Base-by-base conservation (phyloP, 148 eudicot genomes). In the Arctostaphylos glauca region DNA sequence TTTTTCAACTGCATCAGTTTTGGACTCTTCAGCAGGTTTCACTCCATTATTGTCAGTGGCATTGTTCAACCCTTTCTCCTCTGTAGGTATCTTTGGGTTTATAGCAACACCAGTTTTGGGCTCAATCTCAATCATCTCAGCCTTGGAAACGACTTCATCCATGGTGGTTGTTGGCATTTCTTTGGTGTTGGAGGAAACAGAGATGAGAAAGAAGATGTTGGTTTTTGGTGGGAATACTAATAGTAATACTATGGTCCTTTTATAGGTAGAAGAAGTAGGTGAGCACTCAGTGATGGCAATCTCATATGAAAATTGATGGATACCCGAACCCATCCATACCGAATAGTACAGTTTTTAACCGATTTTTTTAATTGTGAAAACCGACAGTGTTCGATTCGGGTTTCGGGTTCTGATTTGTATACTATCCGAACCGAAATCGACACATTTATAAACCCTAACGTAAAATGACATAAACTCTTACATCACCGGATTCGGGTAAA, bases 131-230 rank as follows among this genome's bases (percentile, higher is more conserved):
- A 86, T 31, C 84, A 75, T 77, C 50, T 84, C 74, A 15, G 82
- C 71, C 81, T 84, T 88, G 54, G 87, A 75, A 55, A 77, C 66
- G 83, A 87, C 82, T 67, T 89, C 83, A 23, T 85, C 86, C 21
- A 79, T 75, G 25, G 82, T 81, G 80, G 71, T 23, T 13, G 83
- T 74, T 16, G 88, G 68, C 91, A 89, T 89, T 89, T 64, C 25
- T 85, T 80, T 31, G 56, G 21, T 3, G 23, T 5, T 67, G 72
- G 72, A 59, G 41, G 67, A 21, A 9, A 67, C 6, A 76, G 47
- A 14, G 15, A 47, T 77, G 70, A 47, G 84, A 67, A 7, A 50
- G 52, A 52, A 6, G 68, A 25, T 78, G 77, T 9, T 68, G 38
- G 58, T 66, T 78, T 44, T 67, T 43, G 71, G 16, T 59, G 70